Percentiles rank a stretch among this genome's conserved stretches.
These are phyloP conservation scores for Plasmodium fragile DNA, from an alignment of 169 alveolate species.

Conservation along the genomic window DNA sequence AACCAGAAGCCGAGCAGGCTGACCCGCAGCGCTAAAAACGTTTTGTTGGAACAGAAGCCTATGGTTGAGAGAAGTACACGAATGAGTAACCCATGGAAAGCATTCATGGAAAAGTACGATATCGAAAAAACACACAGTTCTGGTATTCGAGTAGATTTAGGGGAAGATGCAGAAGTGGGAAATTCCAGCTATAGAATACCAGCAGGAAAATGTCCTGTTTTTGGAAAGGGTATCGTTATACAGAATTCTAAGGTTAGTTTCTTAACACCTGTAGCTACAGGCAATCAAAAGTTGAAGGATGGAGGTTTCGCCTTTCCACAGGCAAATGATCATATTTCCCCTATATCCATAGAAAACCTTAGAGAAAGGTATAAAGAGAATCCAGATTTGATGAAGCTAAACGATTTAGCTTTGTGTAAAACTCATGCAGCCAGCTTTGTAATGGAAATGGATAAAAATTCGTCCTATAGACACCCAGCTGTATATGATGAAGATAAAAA, in stretches of 20 bases:
- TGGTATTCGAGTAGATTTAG: constrained; percentile 85
- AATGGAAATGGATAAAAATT: constrained; percentile 41
- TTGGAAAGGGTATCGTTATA: constrained; percentile 82
- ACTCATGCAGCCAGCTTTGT: constrained; percentile 80
- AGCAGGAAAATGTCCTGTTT: constrained; percentile 86
- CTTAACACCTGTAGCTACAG: constrained; percentile 79
- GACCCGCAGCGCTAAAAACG: not conserved
- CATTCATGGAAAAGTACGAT: constrained; percentile 83
- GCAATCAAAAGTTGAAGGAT: constrained; percentile 11
- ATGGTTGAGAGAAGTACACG: constrained; percentile 25
- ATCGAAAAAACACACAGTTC: constrained; percentile 81
- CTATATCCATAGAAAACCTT: constrained; percentile 75
- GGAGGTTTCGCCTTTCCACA: constrained; percentile 81
- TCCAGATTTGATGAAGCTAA: not conserved
- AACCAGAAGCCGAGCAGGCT: not conserved
- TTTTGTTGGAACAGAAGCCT: not conserved
- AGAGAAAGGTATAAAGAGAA: constrained; percentile 50
- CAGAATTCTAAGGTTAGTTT: constrained; percentile 78
- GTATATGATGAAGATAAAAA: constrained; percentile 78
- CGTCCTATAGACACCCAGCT: constrained; percentile 85
- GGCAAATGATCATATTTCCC: constrained; percentile 79
- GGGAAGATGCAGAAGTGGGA: constrained; percentile 79
- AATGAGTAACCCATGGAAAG: constrained; percentile 78
- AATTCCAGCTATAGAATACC: constrained; percentile 80
- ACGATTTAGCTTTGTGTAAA: constrained; percentile 82